phyloP scores from a whole-genome alignment of 768 basidiomycete genomes.

The Calocera cornea region DNA sequence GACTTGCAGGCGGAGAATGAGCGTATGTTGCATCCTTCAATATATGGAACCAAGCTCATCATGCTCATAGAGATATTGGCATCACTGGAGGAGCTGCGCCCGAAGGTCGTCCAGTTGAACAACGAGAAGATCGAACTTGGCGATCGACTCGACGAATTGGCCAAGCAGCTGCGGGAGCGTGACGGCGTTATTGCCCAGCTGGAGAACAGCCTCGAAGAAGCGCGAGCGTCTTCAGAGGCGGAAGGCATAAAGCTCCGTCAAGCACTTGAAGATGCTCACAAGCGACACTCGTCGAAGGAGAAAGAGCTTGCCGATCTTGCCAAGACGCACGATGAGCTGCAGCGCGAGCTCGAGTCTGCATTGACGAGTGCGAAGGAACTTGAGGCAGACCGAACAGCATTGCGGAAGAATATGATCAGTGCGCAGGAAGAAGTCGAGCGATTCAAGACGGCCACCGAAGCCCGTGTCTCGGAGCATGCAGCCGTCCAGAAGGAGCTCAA shows the following conservation, averaged over 20 bases:
- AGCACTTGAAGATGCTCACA: conserved; percentile 36
- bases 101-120: conserved; percentile 72
- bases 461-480: conserved; percentile 32
- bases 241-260: conserved; percentile 26
- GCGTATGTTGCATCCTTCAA: background rate
- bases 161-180: conserved; percentile 39
- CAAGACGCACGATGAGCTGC: conserved; percentile 45
- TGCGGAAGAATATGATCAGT: conserved; percentile 42
- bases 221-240: conserved; percentile 7
- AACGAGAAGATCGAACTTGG: conserved; percentile 52
- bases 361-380: conserved; percentile 42
- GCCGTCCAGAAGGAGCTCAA: conserved; percentile 41
- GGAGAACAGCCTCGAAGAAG: conserved; percentile 43
- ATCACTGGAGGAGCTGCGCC: conserved; percentile 72
- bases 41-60: background rate
- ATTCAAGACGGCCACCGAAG: conserved; percentile 26
- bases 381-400: conserved; percentile 50
- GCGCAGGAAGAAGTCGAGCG: conserved; percentile 47
- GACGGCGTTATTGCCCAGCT: conserved; percentile 49
- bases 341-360: conserved; percentile 43
- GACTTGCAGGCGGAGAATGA: conserved; percentile 63
- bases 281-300: conserved; percentile 37
- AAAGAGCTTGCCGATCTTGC: conserved; percentile 46
- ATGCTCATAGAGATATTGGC: conserved; percentile 43
- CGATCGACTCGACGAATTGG: conserved; percentile 47